phyloP scores from a whole-genome alignment of 2,329 filamentous ascomycete species.

The Exophiala oligosperma region DNA sequence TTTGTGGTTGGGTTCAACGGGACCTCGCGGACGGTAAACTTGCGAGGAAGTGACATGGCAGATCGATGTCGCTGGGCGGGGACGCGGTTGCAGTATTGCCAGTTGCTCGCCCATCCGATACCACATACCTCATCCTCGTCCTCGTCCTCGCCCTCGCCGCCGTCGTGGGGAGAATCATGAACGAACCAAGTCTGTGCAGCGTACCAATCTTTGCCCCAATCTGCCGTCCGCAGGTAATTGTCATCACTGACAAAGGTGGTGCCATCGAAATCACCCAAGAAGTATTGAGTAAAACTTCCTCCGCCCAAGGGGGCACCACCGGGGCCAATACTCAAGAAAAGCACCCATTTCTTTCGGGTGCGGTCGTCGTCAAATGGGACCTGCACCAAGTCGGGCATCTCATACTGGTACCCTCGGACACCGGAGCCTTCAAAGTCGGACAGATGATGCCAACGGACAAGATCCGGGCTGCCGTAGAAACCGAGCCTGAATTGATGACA shows the following conservation, averaged over 20 bases:
- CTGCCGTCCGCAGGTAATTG: slow-evolving; percentile 23
- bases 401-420: slow-evolving; percentile 57
- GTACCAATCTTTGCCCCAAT: slow-evolving; percentile 34
- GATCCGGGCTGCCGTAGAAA: slow-evolving; percentile 60
- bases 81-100: slow-evolving; percentile 56
- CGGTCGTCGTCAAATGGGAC: slow-evolving; percentile 46
- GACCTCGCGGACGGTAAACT: slow-evolving; percentile 9
- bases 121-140: slow-evolving; percentile 37
- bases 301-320: slow-evolving; percentile 37
- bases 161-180: slow-evolving; percentile 37
- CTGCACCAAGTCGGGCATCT: slow-evolving; percentile 62
- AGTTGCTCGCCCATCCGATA: slow-evolving; percentile 60
- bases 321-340: slow-evolving; percentile 34
- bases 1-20: slow-evolving; percentile 1
- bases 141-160: too few relatives aligned
- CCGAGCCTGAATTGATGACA: slow-evolving; percentile 57
- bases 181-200: slow-evolving; percentile 57
- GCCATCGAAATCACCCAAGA: slow-evolving; percentile 59
- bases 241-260: slow-evolving; percentile 48
- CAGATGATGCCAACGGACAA: slow-evolving; percentile 58
- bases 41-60: slow-evolving; percentile 53
- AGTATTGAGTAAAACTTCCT: slow-evolving; percentile 30
- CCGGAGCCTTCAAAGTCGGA: slow-evolving; percentile 59
- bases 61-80: slow-evolving; percentile 59
- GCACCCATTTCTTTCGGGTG: slow-evolving; percentile 24